phyloP scores from a whole-genome alignment of 1,284 basidiomycete species.

The Cutaneotrichosporon curvatum region DNA sequence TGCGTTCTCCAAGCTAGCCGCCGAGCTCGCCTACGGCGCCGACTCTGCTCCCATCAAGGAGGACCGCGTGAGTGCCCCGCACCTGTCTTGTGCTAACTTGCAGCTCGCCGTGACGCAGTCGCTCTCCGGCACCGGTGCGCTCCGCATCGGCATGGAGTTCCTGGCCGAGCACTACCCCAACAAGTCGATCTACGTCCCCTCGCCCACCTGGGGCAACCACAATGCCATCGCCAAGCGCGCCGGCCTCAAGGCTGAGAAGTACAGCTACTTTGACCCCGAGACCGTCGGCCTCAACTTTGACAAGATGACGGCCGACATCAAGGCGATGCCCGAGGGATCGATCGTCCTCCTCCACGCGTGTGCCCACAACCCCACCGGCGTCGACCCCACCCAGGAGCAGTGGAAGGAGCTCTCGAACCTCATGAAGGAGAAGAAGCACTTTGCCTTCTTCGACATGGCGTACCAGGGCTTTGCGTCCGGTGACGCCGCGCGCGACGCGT shows the following conservation, averaged over 20 bases:
- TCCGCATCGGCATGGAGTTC: constrained; percentile 93
- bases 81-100: not conserved
- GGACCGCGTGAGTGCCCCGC: constrained; percentile 58
- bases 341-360: constrained; percentile 54
- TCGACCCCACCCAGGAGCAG: constrained; percentile 89
- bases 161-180: constrained; percentile 72
- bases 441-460: constrained; percentile 61
- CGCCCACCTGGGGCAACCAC: constrained; percentile 97
- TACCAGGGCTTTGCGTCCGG: constrained; percentile 95
- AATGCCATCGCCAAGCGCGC: constrained; percentile 60
- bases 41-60: constrained; percentile 70
- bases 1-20: constrained; percentile 79
- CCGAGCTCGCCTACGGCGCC: constrained; percentile 82
- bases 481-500: constrained; percentile 79
- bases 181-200: constrained; percentile 86
- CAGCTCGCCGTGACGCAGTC: constrained; percentile 89
- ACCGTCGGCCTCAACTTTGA: constrained; percentile 90
- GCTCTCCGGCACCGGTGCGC: constrained; percentile 95
- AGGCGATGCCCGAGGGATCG: constrained; percentile 50
- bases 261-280: constrained; percentile 86
- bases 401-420: constrained; percentile 88
- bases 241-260: constrained; percentile 84
- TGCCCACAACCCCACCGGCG: constrained; percentile 84
- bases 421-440: constrained; percentile 57
- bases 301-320: constrained; percentile 78